Base-by-base conservation (phyloP, 768 basidiomycete genomes). In the Aureoboletus auriporus region DNA sequence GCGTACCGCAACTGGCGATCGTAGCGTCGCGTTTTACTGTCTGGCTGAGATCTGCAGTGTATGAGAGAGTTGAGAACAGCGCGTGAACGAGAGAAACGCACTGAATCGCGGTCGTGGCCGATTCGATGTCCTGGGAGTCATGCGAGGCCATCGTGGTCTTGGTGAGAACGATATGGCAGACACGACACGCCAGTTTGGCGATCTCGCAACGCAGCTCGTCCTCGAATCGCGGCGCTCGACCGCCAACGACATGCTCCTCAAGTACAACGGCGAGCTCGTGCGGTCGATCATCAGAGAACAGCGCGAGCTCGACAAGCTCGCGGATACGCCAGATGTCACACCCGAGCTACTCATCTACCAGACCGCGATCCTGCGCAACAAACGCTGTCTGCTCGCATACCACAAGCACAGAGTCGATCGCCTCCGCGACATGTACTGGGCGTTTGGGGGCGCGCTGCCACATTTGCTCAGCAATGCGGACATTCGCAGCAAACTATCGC, bases 351-450 rank as follows among this genome's bases (percentile, higher is more conserved):
- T 91, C 58, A 80, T 97, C 60, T 84, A 89, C 63, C 91, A 95
- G 68, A 89, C 94, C 8, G 83, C 90, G 33, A 86, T 95, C 57
- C 75, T 84, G 35, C 82, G 93, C 53, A 96, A 98, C 75, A 96
- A 95, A 66, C 86, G 96, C n/a, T 93, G 91, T 64, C 76, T 98
- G 4, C 80, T 97, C 39, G 93, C 92, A 0, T 99, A 98, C 69
- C 92, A 97, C 67, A 71, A 80, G 23, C 91, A 93, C 70, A 80
- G 95, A 47, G 69, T 91, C 34, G 86, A 91, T 62, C 82, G 84
- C 44, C 78, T 98, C 44, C 79, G 84, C 49, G 85, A 92, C 60
- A 77, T 89, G 73, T 96, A 91, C 70, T 98, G 95, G 95, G 72
- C 80, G 11, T 79, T 83, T 8, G 90, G 90, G 14, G 94, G 92